A percentile compares a stretch with the other conserved stretches of the same genome.
phyloP scores from a whole-genome alignment of 1,139 yeast species.

The Yamadazyma triangularis region DNA sequence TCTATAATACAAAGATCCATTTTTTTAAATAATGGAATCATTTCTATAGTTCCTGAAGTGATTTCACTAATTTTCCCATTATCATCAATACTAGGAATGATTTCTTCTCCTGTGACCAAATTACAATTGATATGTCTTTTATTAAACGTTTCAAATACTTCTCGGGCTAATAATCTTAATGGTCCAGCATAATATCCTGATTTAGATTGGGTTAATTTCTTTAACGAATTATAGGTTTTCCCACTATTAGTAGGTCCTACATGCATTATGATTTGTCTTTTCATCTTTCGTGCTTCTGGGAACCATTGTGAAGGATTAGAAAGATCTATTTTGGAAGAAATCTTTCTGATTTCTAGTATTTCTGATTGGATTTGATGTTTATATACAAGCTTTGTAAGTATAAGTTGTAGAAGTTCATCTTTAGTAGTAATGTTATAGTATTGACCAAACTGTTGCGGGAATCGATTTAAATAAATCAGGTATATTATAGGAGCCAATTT shows the following conservation, averaged over 20 bases:
- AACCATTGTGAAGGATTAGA: conserved; percentile 87
- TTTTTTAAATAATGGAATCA: conserved; percentile 65
- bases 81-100: conserved; percentile 63
- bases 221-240: conserved; percentile 82
- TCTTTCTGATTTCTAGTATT: no score
- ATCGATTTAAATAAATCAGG: no score
- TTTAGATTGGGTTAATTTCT: conserved; percentile 58
- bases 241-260: conserved; percentile 98
- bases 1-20: conserved; percentile 90
- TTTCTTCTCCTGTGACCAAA: conserved; percentile 90
- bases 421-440: no score
- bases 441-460: no score
- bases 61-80: conserved; percentile 68
- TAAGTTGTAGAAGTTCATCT: no score
- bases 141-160: conserved; percentile 78
- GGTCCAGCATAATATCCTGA: conserved; percentile 98
- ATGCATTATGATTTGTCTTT: conserved; percentile 78
- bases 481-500: no score
- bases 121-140: conserved; percentile 67
- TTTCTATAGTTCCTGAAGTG: conserved; percentile 89
- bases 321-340: no score
- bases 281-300: conserved; percentile 79
- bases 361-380: no score
- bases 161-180: conserved; percentile 81
- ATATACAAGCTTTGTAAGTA: no score